Evolutionary conservation across 768 basidiomycete genomes (phyloP).

Genomic region (Russula emetica): DNA sequence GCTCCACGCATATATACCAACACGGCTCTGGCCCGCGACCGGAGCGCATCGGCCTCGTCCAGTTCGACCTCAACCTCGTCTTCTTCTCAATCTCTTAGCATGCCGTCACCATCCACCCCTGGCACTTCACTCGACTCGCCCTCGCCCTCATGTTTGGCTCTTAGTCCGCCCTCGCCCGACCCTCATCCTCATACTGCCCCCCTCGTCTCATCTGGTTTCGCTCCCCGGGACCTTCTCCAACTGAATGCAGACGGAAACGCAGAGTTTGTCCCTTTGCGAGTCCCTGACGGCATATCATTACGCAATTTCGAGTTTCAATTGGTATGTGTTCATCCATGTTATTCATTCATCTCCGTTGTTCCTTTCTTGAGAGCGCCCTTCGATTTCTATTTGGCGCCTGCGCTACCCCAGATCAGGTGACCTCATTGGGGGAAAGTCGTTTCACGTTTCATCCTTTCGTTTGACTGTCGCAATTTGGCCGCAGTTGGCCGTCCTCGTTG

Average conservation of each 20-base stretch:
- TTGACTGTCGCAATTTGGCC: no score
- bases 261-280: slow-evolving; percentile 65
- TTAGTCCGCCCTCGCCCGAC: slow-evolving; percentile 21
- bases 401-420: slow-evolving; percentile 19
- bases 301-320: slow-evolving; percentile 89
- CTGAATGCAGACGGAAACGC: slow-evolving; percentile 41
- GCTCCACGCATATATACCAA: slow-evolving; percentile 28
- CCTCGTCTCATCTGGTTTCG: slow-evolving; percentile 34
- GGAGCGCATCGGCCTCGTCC: slow-evolving; percentile 33
- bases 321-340: slow-evolving; percentile 44
- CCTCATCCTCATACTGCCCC: slow-evolving; percentile 20
- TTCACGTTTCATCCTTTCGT: background rate
- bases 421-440: slow-evolving; percentile 8
- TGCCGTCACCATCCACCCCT: slow-evolving; percentile 25
- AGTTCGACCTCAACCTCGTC: slow-evolving; percentile 31
- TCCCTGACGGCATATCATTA: slow-evolving; percentile 78
- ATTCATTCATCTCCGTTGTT: slow-evolving; percentile 1
- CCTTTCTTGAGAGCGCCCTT: background rate
- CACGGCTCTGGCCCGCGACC: slow-evolving; percentile 31
- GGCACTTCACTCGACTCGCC: slow-evolving; percentile 29
- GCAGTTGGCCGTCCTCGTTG: background rate
- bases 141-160: slow-evolving; percentile 25
- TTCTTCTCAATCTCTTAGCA: slow-evolving; percentile 28
- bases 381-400: slow-evolving; percentile 4
- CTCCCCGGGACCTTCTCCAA: slow-evolving; percentile 37